Evolutionary conservation across 2,329 filamentous ascomycete genomes (phyloP).

Genomic region (Beauveria sp.): DNA sequence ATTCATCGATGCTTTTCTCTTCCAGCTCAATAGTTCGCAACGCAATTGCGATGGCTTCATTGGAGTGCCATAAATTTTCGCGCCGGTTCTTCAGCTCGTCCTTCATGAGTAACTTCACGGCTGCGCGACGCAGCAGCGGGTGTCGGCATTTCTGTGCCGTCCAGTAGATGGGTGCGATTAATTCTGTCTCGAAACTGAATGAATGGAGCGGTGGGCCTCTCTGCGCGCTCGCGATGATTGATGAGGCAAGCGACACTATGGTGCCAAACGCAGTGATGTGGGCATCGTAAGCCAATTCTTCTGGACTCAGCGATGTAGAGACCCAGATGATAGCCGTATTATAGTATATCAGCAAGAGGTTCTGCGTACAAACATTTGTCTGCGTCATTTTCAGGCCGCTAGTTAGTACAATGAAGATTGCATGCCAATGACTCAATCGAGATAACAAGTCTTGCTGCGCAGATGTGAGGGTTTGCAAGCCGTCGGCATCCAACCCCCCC

Average conservation of each 20-base stretch:
- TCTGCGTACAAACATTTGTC: constrained; percentile 12
- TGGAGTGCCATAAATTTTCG: constrained; percentile 33
- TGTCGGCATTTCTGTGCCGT: constrained; percentile 33
- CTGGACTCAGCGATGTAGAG: constrained; percentile 21
- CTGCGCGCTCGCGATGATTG: constrained; percentile 18
- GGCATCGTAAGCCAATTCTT: constrained; percentile 28
- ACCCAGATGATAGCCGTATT: constrained; percentile 27
- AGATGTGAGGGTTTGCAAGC: constrained; percentile 19
- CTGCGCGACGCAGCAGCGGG: constrained; percentile 31
- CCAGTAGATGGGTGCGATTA: constrained; percentile 36
- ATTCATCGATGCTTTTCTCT: constrained; percentile 16
- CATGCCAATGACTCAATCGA: constrained; percentile 22
- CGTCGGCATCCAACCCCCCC: constrained; percentile 17
- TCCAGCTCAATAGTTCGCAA: constrained; percentile 29
- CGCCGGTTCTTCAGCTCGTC: constrained; percentile 24
- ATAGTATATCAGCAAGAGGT: constrained; percentile 30
- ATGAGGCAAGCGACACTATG: constrained; percentile 28
- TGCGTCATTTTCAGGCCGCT: constrained; percentile 6
- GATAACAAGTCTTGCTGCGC: constrained; percentile 28
- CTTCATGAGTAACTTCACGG: constrained; percentile 27
- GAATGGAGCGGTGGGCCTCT: constrained; percentile 14
- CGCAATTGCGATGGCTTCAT: constrained; percentile 25
- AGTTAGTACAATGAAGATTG: constrained; percentile 23
- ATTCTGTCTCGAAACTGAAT: constrained; percentile 36
- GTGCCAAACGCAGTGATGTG: constrained; percentile 28